A percentile compares a stretch with the other conserved stretches of the same genome.
Evolutionary conservation across 2,329 filamentous ascomycete species (phyloP).

Genomic region (Sphaerostilbella broomeana): DNA sequence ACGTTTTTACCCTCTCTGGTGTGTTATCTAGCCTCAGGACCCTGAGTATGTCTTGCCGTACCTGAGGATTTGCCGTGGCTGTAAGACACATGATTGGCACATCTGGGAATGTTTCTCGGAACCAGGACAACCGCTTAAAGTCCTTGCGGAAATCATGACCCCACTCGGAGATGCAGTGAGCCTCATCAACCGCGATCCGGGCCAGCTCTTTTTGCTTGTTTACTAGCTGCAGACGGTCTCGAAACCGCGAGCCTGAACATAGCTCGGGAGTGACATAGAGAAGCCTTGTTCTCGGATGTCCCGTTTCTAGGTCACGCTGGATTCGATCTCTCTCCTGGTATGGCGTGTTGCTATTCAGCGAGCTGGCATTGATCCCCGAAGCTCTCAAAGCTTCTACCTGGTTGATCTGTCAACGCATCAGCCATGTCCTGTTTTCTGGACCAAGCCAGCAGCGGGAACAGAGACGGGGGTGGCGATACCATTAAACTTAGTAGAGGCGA

Average conservation of each 20-base stretch:
- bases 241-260: conserved; percentile 71
- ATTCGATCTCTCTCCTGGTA: conserved; percentile 59
- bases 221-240: conserved; percentile 64
- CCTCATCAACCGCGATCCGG: conserved; percentile 85
- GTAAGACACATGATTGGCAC: conserved; percentile 91
- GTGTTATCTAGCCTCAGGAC: conserved; percentile 61
- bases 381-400: conserved; percentile 76
- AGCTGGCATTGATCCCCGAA: conserved; percentile 71
- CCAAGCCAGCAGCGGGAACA: conserved; percentile 4
- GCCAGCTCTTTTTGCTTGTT: conserved; percentile 78
- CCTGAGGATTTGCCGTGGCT: conserved; percentile 76
- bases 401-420: conserved; percentile 59
- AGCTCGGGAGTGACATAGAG: conserved; percentile 93
- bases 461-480: conserved; percentile 39
- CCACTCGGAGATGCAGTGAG: conserved; percentile 97
- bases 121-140: conserved; percentile 82
- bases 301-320: conserved; percentile 75
- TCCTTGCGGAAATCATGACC: conserved; percentile 94
- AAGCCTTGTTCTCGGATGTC: conserved; percentile 74
- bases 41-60: conserved; percentile 74
- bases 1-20: conserved; percentile 58
- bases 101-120: conserved; percentile 71
- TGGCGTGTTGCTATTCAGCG: conserved; percentile 78
- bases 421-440: background rate
- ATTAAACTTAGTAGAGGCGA: conserved; percentile 86